These are phyloP conservation scores for Grammothele lineata DNA, from an alignment of 768 basidiomycete species.

Conservation along the genomic window DNA sequence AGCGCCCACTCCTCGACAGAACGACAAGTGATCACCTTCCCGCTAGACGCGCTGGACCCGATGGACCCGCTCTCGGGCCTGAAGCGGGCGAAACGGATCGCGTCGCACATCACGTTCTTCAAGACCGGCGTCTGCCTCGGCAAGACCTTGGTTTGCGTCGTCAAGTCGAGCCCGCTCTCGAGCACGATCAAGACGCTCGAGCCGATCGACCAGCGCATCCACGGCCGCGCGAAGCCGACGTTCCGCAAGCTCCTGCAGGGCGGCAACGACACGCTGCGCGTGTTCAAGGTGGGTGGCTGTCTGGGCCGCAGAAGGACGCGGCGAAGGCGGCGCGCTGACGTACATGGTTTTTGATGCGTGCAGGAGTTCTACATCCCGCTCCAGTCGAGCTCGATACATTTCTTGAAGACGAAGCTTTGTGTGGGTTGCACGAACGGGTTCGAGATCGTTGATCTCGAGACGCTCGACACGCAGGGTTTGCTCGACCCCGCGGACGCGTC, in stretches of 20 bases:
- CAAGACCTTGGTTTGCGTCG: conserved; percentile 90
- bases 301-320: background rate
- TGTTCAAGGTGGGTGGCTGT: conserved; percentile 69
- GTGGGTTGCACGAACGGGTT: conserved; percentile 97
- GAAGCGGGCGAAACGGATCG: conserved; percentile 92
- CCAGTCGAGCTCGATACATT: conserved; percentile 94
- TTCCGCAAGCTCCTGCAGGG: conserved; percentile 93
- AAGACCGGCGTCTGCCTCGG: conserved; percentile 93
- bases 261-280: conserved; percentile 87
- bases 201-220: conserved; percentile 85
- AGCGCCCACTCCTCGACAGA: conserved; percentile 42
- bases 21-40: conserved; percentile 94
- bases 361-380: conserved; percentile 99
- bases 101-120: conserved; percentile 96
- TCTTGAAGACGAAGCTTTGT: conserved; percentile 95
- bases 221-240: conserved; percentile 81
- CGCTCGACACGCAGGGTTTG: conserved; percentile 92
- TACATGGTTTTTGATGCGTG: background rate
- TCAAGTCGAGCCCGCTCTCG: conserved; percentile 91
- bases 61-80: conserved; percentile 87
- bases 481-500: conserved; percentile 89
- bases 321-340: too few relatives aligned
- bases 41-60: conserved; percentile 86
- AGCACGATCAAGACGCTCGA: conserved; percentile 98
- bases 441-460: conserved; percentile 97